phyloP scores from a whole-genome alignment of 2,329 filamentous ascomycete genomes.

The Pseudocercospora crystallina region DNA sequence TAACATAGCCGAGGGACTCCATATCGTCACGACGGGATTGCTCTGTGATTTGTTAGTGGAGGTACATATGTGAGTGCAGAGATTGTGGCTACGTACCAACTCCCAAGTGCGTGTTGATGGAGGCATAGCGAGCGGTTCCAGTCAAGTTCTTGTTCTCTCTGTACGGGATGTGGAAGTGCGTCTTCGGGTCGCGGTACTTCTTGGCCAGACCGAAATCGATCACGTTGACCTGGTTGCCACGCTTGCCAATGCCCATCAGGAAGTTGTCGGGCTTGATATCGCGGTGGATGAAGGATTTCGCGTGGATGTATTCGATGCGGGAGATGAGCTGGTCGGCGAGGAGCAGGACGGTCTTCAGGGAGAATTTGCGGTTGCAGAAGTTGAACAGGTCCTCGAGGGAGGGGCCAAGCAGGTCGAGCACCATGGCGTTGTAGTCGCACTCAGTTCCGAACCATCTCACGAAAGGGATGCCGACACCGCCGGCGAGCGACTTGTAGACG shows the following conservation, averaged over 20 bases:
- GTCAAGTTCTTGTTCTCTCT: slow-evolving; percentile 99
- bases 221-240: slow-evolving; percentile 98
- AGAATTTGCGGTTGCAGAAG: slow-evolving; percentile 99
- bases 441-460: slow-evolving; percentile 99
- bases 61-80: background rate
- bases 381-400: slow-evolving; percentile 98
- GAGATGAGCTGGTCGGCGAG: slow-evolving; percentile 98
- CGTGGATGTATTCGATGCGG: slow-evolving; percentile 98
- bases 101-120: slow-evolving; percentile 97
- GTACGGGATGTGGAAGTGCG: slow-evolving; percentile 99
- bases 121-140: slow-evolving; percentile 95
- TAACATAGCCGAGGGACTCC: slow-evolving; percentile 98
- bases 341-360: slow-evolving; percentile 93
- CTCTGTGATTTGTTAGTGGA: slow-evolving; percentile 54
- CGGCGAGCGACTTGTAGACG: slow-evolving; percentile 84
- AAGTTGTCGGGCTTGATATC: slow-evolving; percentile 99
- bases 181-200: slow-evolving; percentile 99
- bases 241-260: slow-evolving; percentile 98
- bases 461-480: slow-evolving; percentile 96
- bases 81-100: slow-evolving; percentile 60
- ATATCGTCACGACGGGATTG: slow-evolving; percentile 99
- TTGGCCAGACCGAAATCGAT: slow-evolving; percentile 99
- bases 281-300: slow-evolving; percentile 98
- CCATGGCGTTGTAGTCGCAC: slow-evolving; percentile 99
- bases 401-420: slow-evolving; percentile 92